Conservation (phyloP, 306 rosid species). For the Coriaria nepalensis region DNA sequence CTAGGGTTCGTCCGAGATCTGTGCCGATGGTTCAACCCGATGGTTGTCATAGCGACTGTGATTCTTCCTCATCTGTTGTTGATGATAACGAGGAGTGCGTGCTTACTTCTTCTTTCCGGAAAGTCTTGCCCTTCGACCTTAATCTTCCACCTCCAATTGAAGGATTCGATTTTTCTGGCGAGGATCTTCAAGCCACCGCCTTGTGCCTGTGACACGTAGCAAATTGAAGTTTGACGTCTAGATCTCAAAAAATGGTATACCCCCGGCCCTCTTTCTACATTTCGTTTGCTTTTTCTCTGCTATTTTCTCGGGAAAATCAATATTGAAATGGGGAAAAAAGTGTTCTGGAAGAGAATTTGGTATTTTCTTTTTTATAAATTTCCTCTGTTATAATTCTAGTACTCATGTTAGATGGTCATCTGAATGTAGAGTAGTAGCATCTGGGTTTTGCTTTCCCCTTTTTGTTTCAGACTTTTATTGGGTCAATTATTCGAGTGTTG, state of each 20-base stretch:
- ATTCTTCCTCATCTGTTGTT: slow-evolving; percentile 68
- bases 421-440: slow-evolving; percentile 42
- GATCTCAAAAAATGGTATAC: background rate
- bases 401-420: slow-evolving; percentile 8
- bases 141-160: slow-evolving; percentile 54
- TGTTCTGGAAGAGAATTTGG: slow-evolving; percentile 17
- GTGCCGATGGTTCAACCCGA: slow-evolving; percentile 30
- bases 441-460: slow-evolving; percentile 1
- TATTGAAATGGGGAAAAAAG: slow-evolving; percentile 4
- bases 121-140: slow-evolving; percentile 53
- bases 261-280: slow-evolving; percentile 9
- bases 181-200: slow-evolving; percentile 47
- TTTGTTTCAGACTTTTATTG: slow-evolving; percentile 11
- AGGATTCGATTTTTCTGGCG: slow-evolving; percentile 19
- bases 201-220: slow-evolving; percentile 40
- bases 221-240: no score
- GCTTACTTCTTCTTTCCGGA: slow-evolving; percentile 46
- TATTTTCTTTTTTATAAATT: background rate
- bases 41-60: slow-evolving; percentile 78
- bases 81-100: slow-evolving; percentile 64
- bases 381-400: no score
- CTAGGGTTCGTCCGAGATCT: slow-evolving; percentile 21
- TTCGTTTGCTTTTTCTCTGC: slow-evolving; percentile 17
- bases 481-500: slow-evolving; percentile 10
- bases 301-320: slow-evolving; percentile 25